These are phyloP conservation scores for Saturnispora besseyi DNA, from an alignment of 805 yeast genomes.

Conservation along the genomic window DNA sequence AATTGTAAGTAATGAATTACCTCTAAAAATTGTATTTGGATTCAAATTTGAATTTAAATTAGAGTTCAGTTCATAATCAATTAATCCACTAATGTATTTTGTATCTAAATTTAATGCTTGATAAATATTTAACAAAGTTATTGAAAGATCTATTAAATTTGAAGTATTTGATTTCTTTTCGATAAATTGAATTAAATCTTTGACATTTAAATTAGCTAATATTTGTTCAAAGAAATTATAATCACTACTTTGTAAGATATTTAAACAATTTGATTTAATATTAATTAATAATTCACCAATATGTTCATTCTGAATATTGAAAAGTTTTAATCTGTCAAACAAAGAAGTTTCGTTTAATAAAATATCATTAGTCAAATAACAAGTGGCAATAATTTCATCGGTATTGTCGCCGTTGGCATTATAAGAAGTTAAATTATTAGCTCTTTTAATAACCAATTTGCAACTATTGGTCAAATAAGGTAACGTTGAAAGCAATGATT, in stretches of 20 bases:
- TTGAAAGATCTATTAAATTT: constrained; percentile 46
- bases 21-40: constrained; percentile 60
- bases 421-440: constrained; percentile 13
- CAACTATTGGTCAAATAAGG: constrained; percentile 45
- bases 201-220: constrained; percentile 44
- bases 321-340: constrained; percentile 25
- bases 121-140: constrained; percentile 61
- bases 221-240: constrained; percentile 57
- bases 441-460: constrained; percentile 35
- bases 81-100: constrained; percentile 63
- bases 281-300: constrained; percentile 53
- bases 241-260: constrained; percentile 49
- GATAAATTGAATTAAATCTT: constrained; percentile 42
- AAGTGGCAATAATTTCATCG: constrained; percentile 44
- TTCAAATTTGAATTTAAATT: constrained; percentile 35
- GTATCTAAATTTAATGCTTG: constrained; percentile 61
- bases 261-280: constrained; percentile 41
- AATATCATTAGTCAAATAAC: constrained; percentile 27
- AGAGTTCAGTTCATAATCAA: constrained; percentile 53
- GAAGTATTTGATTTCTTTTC: constrained; percentile 24
- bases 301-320: constrained; percentile 27
- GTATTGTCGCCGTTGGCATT: background rate
- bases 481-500: constrained; percentile 54
- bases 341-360: constrained; percentile 35
- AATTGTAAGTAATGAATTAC: constrained; percentile 75